phyloP scores from a whole-genome alignment of 495 filamentous ascomycete genomes.

The Pyronema omphalodes region DNA sequence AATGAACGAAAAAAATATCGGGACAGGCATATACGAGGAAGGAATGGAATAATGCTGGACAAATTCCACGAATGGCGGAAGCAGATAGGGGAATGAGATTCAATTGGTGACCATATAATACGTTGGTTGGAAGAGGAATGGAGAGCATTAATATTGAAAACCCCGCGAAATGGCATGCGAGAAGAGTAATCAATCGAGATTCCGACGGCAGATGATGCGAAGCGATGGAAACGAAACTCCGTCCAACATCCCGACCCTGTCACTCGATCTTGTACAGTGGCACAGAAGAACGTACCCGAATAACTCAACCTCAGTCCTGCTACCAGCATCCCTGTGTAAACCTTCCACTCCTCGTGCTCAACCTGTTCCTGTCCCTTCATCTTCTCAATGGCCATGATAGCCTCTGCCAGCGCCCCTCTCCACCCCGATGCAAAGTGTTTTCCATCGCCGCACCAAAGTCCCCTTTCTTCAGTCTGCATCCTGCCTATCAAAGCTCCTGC shows the following conservation, averaged over 20 bases:
- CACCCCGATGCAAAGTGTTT: constrained; percentile 54
- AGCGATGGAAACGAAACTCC: too few relatives aligned
- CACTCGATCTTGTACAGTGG: neutral
- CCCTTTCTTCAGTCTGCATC: constrained; percentile 16
- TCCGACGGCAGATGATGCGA: too few relatives aligned
- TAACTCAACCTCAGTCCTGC: constrained; percentile 57
- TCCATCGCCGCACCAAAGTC: constrained; percentile 48
- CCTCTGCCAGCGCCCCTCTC: constrained; percentile 27
- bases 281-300: constrained; percentile 34
- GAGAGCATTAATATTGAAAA: too few relatives aligned
- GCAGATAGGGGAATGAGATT: too few relatives aligned
- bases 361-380: constrained; percentile 28
- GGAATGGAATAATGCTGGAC: neutral
- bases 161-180: too few relatives aligned
- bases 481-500: constrained; percentile 39
- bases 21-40: neutral
- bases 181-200: too few relatives aligned
- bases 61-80: too few relatives aligned
- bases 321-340: constrained; percentile 41
- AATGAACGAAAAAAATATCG: too few relatives aligned
- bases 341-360: constrained; percentile 33
- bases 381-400: constrained; percentile 19
- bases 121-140: too few relatives aligned
- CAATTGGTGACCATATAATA: neutral
- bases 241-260: neutral